phyloP scores from a whole-genome alignment of 306 rosid species.

The Comarum palustre region DNA sequence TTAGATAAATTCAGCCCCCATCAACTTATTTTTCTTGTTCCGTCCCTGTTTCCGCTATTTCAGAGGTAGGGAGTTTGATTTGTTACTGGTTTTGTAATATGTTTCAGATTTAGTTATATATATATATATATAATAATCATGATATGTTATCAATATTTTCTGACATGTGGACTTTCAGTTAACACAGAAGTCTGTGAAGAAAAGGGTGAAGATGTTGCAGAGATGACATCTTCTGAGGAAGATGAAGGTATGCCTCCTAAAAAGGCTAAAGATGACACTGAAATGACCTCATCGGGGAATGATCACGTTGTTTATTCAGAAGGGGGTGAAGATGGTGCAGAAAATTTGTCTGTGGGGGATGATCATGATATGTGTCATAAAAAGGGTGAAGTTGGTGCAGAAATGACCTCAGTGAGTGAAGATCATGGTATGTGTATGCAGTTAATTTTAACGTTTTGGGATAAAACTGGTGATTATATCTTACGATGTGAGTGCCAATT shows the following conservation, averaged over 20 bases:
- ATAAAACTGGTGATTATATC: conserved; percentile 27
- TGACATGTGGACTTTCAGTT: conserved; percentile 23
- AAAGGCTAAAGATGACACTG: conserved; percentile 20
- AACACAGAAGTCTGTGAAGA: conserved; percentile 40
- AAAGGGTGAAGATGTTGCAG: not conserved
- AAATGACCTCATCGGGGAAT: conserved; percentile 16
- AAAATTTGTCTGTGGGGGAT: conserved; percentile 23
- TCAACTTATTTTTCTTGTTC: no score
- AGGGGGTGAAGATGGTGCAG: conserved; percentile 33
- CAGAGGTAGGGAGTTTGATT: not conserved
- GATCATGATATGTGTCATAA: conserved; percentile 31
- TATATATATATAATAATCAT: not conserved
- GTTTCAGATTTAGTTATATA: not conserved
- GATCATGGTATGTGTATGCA: conserved; percentile 37
- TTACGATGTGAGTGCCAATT: conserved; percentile 26
- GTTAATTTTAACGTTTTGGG: conserved; percentile 25
- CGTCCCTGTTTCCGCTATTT: not conserved
- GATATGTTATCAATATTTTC: conserved; percentile 5
- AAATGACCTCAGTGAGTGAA: conserved; percentile 24
- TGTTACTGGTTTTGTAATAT: not conserved
- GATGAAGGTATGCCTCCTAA: not conserved
- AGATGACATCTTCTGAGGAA: not conserved
- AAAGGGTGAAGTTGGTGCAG: conserved; percentile 30
- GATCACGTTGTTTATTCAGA: conserved; percentile 10
- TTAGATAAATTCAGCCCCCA: no score